Conservation (phyloP, 257 asterid species). For the Salvia splendens region DNA sequence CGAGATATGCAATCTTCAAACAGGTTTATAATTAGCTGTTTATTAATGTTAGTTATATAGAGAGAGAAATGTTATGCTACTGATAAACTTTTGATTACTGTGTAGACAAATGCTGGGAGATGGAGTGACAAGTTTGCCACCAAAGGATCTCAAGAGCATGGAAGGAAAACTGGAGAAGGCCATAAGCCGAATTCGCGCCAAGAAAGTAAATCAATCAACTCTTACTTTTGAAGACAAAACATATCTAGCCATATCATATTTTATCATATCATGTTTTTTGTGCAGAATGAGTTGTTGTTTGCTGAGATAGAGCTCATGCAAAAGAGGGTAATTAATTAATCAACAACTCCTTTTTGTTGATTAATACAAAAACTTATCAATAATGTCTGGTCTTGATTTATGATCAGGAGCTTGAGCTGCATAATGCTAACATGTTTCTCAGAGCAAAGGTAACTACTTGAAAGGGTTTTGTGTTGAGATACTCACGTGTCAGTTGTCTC, state of each 20-base stretch:
- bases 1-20: slow-evolving; percentile 58
- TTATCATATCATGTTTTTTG: background rate
- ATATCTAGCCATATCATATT: too few species aligned
- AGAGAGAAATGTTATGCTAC: background rate
- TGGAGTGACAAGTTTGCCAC: slow-evolving; percentile 49
- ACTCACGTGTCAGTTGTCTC: too few species aligned
- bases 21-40: slow-evolving; percentile 47
- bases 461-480: too few species aligned
- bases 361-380: background rate
- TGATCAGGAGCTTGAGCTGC: slow-evolving; percentile 79
- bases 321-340: slow-evolving; percentile 55
- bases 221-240: background rate
- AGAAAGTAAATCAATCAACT: slow-evolving; percentile 49
- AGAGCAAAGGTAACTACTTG: slow-evolving; percentile 61
- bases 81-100: background rate
- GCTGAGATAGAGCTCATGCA: slow-evolving; percentile 95
- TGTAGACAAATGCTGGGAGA: slow-evolving; percentile 72
- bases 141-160: slow-evolving; percentile 58
- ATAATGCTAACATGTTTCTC: slow-evolving; percentile 84
- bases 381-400: background rate
- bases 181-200: slow-evolving; percentile 68
- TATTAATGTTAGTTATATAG: too few species aligned
- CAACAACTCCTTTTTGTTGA: too few species aligned
- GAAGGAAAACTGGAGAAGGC: slow-evolving; percentile 75
- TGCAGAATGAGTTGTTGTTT: slow-evolving; percentile 74